A percentile compares a stretch with the other conserved stretches of the same genome.
Evolutionary conservation across 2,329 filamentous ascomycete genomes (phyloP).

Genomic region (Neopestalotiopsis sp.): DNA sequence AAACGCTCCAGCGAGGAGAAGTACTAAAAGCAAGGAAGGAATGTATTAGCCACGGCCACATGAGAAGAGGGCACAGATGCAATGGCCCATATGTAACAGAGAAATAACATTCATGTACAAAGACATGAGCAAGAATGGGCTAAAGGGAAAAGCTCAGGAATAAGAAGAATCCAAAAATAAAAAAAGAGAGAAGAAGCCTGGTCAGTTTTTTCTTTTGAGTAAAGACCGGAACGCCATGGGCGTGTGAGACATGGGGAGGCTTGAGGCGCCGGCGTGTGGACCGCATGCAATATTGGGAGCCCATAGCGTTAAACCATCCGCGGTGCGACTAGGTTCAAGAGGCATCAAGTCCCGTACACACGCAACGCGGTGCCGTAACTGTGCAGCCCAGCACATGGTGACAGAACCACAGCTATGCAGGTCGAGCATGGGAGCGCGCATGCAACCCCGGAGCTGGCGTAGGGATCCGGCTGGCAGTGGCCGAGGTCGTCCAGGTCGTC

Average conservation of each 20-base stretch:
- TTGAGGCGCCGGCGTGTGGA: slow-evolving; percentile 13
- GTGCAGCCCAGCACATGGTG: neutral
- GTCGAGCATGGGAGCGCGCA: slow-evolving; percentile 1
- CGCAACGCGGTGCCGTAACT: neutral
- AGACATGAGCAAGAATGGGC: slow-evolving; percentile 1
- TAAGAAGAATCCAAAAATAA: neutral
- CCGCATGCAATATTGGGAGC: slow-evolving; percentile 26
- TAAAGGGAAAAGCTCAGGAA: neutral
- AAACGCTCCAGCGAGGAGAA: slow-evolving; percentile 66
- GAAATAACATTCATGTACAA: slow-evolving; percentile 17
- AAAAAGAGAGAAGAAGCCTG: neutral
- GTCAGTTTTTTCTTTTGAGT: neutral
- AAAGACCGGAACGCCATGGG: slow-evolving; percentile 7
- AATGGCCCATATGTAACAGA: neutral
- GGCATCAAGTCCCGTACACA: neutral
- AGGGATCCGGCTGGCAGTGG: neutral
- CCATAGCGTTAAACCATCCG: slow-evolving; percentile 27
- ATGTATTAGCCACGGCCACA: slow-evolving; percentile 26
- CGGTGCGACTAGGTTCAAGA: slow-evolving; percentile 22
- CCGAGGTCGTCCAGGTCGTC: neutral
- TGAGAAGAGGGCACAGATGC: neutral
- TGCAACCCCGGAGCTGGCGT: neutral
- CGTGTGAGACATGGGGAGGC: slow-evolving; percentile 15
- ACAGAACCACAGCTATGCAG: neutral
- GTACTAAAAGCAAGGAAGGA: slow-evolving; percentile 46